Evolutionary conservation across 805 yeast species (phyloP).

Genomic region (Babjeviella inositovora): DNA sequence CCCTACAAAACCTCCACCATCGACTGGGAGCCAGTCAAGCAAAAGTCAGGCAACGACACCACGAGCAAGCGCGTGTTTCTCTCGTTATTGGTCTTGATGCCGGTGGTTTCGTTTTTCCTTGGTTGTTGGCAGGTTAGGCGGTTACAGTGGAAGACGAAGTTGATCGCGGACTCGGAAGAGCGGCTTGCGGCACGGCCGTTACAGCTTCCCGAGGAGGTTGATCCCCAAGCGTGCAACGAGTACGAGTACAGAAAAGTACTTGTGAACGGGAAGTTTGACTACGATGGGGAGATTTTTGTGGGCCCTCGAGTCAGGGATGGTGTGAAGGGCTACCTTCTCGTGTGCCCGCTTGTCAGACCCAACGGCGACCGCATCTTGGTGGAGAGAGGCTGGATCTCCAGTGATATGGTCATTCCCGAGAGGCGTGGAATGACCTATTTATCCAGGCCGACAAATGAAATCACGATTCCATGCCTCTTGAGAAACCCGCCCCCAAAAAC

Average conservation of each 20-base stretch:
- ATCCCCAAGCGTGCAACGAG: constrained; percentile 49
- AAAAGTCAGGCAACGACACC: constrained; percentile 16
- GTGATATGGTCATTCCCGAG: constrained; percentile 42
- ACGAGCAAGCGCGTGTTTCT: constrained; percentile 10
- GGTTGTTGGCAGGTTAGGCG: constrained; percentile 92
- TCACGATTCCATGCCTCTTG: constrained; percentile 58
- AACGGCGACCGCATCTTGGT: constrained; percentile 65
- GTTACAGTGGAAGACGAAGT: constrained; percentile 72
- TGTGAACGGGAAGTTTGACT: constrained; percentile 67
- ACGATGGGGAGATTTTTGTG: constrained; percentile 75
- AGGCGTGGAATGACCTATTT: constrained; percentile 45
- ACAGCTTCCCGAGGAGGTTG: constrained; percentile 50
- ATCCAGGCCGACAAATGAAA: constrained; percentile 59
- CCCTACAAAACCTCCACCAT: constrained; percentile 61
- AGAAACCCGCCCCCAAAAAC: constrained; percentile 49
- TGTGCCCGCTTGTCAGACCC: constrained; percentile 67
- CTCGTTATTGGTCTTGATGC: constrained; percentile 52
- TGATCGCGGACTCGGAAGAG: constrained; percentile 75
- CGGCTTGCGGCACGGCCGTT: constrained; percentile 59
- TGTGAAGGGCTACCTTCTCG: constrained; percentile 59
- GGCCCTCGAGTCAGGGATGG: constrained; percentile 78
- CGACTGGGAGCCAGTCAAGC: constrained; percentile 71
- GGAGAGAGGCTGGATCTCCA: constrained; percentile 86
- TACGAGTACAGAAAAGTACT: constrained; percentile 73
- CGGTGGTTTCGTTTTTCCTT: constrained; percentile 66